Evolutionary conservation across 2,329 filamentous ascomycete genomes (phyloP), one percentile per base, ranked within the genome.

Genomic region (Botrytis aclada): DNA sequence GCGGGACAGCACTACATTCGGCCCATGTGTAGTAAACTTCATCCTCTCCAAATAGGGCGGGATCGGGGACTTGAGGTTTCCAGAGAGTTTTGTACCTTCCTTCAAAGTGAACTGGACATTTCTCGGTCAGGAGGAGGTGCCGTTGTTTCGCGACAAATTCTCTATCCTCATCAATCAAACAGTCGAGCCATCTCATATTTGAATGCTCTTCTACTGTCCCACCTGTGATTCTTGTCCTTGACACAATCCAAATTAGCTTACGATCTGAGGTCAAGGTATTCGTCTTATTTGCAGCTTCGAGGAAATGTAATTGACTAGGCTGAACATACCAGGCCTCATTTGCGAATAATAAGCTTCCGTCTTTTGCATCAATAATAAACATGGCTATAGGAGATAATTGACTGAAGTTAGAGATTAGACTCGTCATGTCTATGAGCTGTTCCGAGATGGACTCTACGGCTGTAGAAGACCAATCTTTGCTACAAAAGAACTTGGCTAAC

Each of bases 301-400:
- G n/a, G 62, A 32, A 3, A 25, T 22, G 1, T 14, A 10, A 45
- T 32, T 45, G 29, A 10, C n/a, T 29, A 16, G 22, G 47, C 22
- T 8, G 12, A 22, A 67, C 64, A 22, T 67, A 67, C 64, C 64
- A 67, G 64, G 64, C 32, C 2, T 67, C 64, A 39, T 67, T 67
- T n/a, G 64, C 64, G 47, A 67, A 67, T n/a, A 67, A 9, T 10
- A 67, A 54, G 47, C 29, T 51, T 18, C 45, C 45, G 6, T 67
- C 43, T 37, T 67, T 67, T 39, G 32, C 64, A 39, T 67, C 64
- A 3, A 54, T 39, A 18, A 54, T 25, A 51, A 54, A 67, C 64
- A 67, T 54, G n/a, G 22, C 64, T 37, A 67, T 54, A 47, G 64
- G 45, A 37, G 64, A 67, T 39, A 67, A n/a, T 54, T 67, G 64